These are phyloP conservation scores for Olyra latifolia DNA, from an alignment of 176 grass and related monocot species.

Conservation along the genomic window DNA sequence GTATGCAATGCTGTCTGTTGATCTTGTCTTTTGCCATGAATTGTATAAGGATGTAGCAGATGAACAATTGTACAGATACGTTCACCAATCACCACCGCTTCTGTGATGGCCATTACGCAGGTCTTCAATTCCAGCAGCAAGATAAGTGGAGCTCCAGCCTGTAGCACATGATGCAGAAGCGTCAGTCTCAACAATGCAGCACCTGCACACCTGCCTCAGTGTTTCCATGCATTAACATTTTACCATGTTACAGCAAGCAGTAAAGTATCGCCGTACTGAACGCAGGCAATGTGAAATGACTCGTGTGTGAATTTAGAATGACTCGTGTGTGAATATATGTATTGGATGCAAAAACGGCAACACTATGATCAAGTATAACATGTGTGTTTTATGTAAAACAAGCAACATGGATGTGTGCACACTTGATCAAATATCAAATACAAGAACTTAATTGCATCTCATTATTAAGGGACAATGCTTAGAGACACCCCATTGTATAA, in stretches of 20 bases:
- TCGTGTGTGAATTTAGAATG: too few species aligned
- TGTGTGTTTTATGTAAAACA: too few species aligned
- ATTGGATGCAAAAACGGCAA: too few species aligned
- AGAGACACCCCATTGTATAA: too few species aligned
- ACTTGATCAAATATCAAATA: too few species aligned
- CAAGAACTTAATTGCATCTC: too few species aligned
- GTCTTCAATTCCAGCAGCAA: conserved; percentile 8
- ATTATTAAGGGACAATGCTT: too few species aligned
- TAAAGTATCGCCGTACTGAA: neutral
- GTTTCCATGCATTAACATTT: conserved; percentile 13
- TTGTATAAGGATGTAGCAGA: neutral
- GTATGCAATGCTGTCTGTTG: too few species aligned
- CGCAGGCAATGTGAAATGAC: neutral
- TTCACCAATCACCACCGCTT: neutral
- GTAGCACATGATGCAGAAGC: neutral
- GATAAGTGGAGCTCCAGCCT: neutral
- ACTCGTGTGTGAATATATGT: too few species aligned
- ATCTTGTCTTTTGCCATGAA: too few species aligned
- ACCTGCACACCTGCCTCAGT: neutral
- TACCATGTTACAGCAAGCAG: neutral
- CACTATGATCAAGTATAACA: too few species aligned
- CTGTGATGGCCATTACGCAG: neutral
- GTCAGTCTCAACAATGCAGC: neutral
- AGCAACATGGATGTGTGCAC: too few species aligned
- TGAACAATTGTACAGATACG: neutral